Base-by-base conservation (phyloP, 768 basidiomycete species). In the Trametes maxima region DNA sequence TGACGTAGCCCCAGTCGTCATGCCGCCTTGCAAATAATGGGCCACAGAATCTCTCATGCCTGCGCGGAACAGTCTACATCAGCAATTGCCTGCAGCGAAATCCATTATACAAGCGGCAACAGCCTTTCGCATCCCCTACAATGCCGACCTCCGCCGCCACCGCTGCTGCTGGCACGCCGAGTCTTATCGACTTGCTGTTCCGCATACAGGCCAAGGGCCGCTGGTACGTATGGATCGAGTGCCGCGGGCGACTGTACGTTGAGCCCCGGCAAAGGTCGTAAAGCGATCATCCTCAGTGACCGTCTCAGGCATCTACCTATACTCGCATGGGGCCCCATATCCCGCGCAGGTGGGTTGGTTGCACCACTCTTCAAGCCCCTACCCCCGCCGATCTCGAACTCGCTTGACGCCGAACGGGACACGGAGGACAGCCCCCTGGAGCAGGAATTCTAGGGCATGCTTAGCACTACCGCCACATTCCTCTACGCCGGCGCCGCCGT, bases 221-320 rank as follows among this genome's bases (percentile, higher is more conserved):
- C 1, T 67, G 67, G 1, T 95, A 89, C 74, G 82, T 94, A 19
- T 99, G 96, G 96, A 79, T 98, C 16, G 94, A 97, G 72, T 89
- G 87, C 52, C 80, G 88, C n/a, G 96, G 96, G 1, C 80, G 92
- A 33, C 80, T 98, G 42, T 90, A 95, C 68, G 83, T 92, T 57
- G 96, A 99, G 76, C 89, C 94, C n/a, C 0, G 94, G 94, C 1
- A 98, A 98, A 70, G 94, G 94, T 0, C 79, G 94, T 39, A 97
- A 98, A 75, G 93, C 94, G 1, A 94, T 99, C 69, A 85, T 99
- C 37, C 80, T 99, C 19, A 85, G 84, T 57, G 95, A 90, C 0
- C 81, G 96, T 10, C 84, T 88, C 33, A 77, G 88, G 46, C 81
- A 81, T 68, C 88, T 92, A 80, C 84, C 86, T 7, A 70, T 66